A percentile compares a stretch with the other conserved stretches of the same genome.
These are phyloP conservation scores for Ailanthus altissimus DNA, from an alignment of 345 rosid species.

Conservation along the genomic window DNA sequence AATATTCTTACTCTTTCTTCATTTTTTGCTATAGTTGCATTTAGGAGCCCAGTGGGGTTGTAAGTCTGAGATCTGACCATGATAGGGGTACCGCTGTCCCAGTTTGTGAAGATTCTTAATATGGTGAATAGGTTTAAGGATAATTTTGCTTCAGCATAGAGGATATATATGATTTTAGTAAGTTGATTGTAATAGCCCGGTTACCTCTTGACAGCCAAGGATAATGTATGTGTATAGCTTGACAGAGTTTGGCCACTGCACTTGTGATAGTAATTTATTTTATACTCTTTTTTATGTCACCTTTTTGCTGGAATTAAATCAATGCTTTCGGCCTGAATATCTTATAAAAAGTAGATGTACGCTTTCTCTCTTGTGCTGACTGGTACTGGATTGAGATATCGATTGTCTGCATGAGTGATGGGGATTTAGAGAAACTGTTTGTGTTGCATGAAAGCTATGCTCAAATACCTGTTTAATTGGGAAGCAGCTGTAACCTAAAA, in stretches of 20 bases:
- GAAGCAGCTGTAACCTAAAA: too few species aligned
- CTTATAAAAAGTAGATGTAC: neutral
- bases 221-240: neutral
- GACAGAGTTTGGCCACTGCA: neutral
- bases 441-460: neutral
- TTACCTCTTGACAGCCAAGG: neutral
- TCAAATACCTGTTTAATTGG: neutral
- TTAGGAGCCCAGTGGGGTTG: neutral
- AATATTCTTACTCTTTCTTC: neutral
- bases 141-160: neutral
- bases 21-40: neutral
- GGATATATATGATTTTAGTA: neutral
- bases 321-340: neutral
- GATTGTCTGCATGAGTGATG: neutral
- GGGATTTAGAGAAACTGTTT: neutral
- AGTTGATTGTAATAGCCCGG: neutral
- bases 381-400: constrained; percentile 4
- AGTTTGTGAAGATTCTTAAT: neutral
- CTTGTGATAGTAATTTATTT: neutral
- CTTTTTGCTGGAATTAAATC: neutral
- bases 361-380: neutral
- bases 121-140: neutral
- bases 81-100: neutral
- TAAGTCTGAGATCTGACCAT: neutral
- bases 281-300: too few species aligned